Evolutionary conservation across 208 protist genomes (phyloP).

Genomic region (Endotrypanum monterogeii): DNA sequence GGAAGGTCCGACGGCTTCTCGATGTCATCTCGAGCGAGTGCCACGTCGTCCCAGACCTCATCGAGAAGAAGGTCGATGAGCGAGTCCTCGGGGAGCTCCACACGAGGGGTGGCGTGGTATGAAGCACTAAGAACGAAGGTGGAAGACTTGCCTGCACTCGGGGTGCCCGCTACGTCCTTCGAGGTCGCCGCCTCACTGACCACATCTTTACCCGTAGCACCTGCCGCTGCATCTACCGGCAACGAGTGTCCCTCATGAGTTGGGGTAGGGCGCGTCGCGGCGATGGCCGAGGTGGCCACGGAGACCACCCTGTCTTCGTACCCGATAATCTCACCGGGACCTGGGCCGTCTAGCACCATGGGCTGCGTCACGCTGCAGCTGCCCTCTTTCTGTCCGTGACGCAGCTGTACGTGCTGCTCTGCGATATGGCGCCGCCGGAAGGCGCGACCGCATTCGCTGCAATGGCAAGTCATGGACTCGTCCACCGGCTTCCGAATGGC

Average conservation of each 20-base stretch:
- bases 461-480: constrained; percentile 54
- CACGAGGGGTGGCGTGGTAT: constrained; percentile 17
- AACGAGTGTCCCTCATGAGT: background rate
- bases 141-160: background rate
- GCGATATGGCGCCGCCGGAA: constrained; percentile 44
- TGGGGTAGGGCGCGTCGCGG: background rate
- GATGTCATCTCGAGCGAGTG: constrained; percentile 51
- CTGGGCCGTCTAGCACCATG: constrained; percentile 45
- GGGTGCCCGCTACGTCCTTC: background rate
- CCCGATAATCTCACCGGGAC: constrained; percentile 52
- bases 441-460: constrained; percentile 56
- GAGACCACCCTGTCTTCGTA: constrained; percentile 26
- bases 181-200: background rate
- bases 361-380: constrained; percentile 10
- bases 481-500: constrained; percentile 37
- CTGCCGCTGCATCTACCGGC: background rate
- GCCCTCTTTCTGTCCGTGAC: constrained; percentile 19
- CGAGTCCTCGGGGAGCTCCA: constrained; percentile 50
- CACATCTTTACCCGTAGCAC: background rate
- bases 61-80: constrained; percentile 52
- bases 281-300: background rate
- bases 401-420: constrained; percentile 51
- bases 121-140: background rate
- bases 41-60: constrained; percentile 70
- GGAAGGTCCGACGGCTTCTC: constrained; percentile 31